Evolutionary conservation across 202 grass and related monocot species (phyloP).

Genomic region (Schoenoplectus tabernaemontani): DNA sequence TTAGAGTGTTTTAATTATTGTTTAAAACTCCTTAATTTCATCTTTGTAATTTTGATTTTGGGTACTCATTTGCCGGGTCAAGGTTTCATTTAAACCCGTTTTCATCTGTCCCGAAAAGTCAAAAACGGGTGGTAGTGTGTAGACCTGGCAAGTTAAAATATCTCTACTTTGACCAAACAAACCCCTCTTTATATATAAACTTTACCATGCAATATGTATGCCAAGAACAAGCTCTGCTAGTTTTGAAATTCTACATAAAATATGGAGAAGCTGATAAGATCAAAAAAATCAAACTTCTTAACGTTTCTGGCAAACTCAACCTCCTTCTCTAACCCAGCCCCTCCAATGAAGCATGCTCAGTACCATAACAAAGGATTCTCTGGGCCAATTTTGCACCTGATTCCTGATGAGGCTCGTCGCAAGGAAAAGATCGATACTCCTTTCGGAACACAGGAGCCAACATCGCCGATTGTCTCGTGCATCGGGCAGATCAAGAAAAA

Average conservation of each 20-base stretch:
- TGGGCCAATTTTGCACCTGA: conserved; percentile 56
- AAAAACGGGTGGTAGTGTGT: neutral
- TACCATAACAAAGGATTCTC: conserved; percentile 65
- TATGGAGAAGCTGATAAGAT: conserved; percentile 28
- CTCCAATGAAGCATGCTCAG: conserved; percentile 25
- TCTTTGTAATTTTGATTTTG: neutral
- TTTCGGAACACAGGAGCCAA: conserved; percentile 57
- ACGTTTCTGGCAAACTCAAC: conserved; percentile 46
- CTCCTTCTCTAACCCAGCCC: conserved; percentile 41
- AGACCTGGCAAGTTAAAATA: neutral
- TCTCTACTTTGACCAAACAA: neutral
- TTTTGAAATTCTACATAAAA: conserved; percentile 10
- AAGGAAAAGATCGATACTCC: neutral
- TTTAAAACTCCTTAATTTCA: neutral
- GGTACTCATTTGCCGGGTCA: conserved; percentile 3
- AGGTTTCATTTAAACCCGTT: neutral
- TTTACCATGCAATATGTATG: neutral
- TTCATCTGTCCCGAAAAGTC: neutral
- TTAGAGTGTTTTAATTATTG: neutral
- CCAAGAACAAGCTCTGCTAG: neutral
- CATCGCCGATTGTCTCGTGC: conserved; percentile 82
- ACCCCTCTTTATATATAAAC: conserved; percentile 3
- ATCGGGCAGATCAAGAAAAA: conserved; percentile 79
- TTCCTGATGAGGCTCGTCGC: conserved; percentile 56
- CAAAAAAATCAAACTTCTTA: conserved; percentile 33